These are phyloP conservation scores for Mallotus japonicus DNA, from an alignment of 441 rosid genomes.

Conservation along the genomic window DNA sequence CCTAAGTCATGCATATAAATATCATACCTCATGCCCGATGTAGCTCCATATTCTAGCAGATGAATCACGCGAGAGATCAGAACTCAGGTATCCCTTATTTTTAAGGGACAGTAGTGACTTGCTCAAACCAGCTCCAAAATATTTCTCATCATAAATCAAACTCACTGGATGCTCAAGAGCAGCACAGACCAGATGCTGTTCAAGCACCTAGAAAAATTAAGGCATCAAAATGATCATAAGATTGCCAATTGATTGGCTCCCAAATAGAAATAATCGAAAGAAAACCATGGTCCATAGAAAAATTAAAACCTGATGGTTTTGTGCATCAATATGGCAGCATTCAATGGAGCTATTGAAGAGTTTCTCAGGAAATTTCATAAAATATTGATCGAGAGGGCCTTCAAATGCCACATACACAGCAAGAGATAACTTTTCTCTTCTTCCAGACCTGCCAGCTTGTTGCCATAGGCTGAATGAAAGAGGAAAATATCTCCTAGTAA, in stretches of 20 bases:
- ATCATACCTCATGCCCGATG: constrained; percentile 76
- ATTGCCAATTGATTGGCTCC: constrained; percentile 17
- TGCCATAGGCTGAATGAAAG: constrained; percentile 74
- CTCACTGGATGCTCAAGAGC: constrained; percentile 81
- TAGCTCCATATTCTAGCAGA: constrained; percentile 71
- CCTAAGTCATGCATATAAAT: constrained; percentile 9
- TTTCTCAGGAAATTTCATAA: constrained; percentile 79
- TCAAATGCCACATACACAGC: constrained; percentile 86
- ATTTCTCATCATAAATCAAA: constrained; percentile 67
- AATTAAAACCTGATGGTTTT: constrained; percentile 64
- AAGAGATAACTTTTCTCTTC: constrained; percentile 83
- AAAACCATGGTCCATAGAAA: constrained; percentile 17
- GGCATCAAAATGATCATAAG: constrained; percentile 24
- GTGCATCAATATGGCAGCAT: constrained; percentile 84
- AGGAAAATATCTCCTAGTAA: constrained; percentile 24
- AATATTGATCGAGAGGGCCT: constrained; percentile 89
- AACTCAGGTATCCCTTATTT: constrained; percentile 57
- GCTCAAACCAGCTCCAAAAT: constrained; percentile 65
- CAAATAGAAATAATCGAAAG: constrained; percentile 10
- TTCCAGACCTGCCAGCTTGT: constrained; percentile 97
- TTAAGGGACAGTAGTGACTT: constrained; percentile 49
- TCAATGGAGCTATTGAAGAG: constrained; percentile 80
- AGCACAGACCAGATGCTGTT: constrained; percentile 85
- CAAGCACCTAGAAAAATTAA: constrained; percentile 62
- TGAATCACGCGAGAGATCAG: constrained; percentile 47